Base-by-base conservation (phyloP, 2,329 filamentous ascomycete genomes). In the Fusarium abutilonis region DNA sequence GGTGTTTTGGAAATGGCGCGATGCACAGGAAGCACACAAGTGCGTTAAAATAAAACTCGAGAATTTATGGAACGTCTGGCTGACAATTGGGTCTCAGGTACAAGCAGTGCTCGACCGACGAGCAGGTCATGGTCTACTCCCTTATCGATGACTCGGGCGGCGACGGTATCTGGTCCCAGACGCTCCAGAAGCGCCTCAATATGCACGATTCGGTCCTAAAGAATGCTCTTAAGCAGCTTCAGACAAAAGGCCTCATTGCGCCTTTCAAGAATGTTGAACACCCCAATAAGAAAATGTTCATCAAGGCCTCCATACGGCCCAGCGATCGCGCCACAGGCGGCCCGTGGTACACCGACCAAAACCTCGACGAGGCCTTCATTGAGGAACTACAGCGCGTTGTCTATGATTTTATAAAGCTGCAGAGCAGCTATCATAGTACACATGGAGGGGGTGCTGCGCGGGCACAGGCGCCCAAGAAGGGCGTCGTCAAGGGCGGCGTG, bases 241-340 rank as follows among this genome's bases (percentile, higher is more conserved):
- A 96, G 75, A 80, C 83, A 35, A 93, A 92, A 74, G 87, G 88
- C 32, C 87, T 96, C 73, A 93, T 99, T 75, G 90, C 91, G 71
- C 87, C 89, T 55, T 93, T 98, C 78, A 95, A 94, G 78, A 95
- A 90, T 75, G 93, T 96, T 77, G 93, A 96, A 78, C 89, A 91
- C 72, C 92, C 92, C 26, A 91, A 89, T 66, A 90, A 95, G 74
- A 97, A 96, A 78, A 97, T 96, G 85, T 99, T 95, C 82, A 96
- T 99, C 83, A 89, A 97, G 72, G 87, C 89, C 50, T 89, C 89
- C 62, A 85, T 99, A 59, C 86, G 88, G 10, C 94, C 95, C 0
- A 92, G 89, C 50, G 93, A 97, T 61, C 90, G 95, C 60, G 91
- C 96, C 42, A 96, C 93, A 0, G 95, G 95, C 43, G 95, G 95